Percentiles rank a stretch among this genome's conserved stretches.
Conservation (phyloP, 31 red algal species). For the Odonthalia washingtoniensis region DNA sequence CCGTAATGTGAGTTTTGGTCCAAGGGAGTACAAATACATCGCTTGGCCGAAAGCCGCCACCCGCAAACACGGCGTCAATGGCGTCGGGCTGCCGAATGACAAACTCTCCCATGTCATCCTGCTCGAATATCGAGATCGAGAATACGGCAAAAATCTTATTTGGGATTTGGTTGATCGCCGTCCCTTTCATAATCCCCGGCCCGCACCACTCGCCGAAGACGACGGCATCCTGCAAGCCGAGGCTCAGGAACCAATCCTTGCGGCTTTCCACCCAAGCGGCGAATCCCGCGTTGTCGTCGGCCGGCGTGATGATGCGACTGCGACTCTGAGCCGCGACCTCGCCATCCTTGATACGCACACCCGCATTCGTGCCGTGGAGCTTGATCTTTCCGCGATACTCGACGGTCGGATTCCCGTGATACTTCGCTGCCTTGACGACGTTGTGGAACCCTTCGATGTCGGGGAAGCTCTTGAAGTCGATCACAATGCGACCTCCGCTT, state of each 20-base stretch:
- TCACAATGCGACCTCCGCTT: not conserved
- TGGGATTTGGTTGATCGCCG: not conserved
- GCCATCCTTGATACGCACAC: not conserved
- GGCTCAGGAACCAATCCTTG: not conserved
- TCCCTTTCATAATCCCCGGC: slow-evolving; percentile 7
- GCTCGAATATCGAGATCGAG: slow-evolving; percentile 3
- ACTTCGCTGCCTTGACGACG: slow-evolving; percentile 5
- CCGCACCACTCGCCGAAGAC: slow-evolving; percentile 23
- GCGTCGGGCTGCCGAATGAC: not conserved
- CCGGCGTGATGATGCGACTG: not conserved
- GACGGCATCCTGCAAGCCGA: slow-evolving; percentile 8
- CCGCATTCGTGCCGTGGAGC: slow-evolving; percentile 26
- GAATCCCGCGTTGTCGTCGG: slow-evolving; percentile 6
- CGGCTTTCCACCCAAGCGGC: not conserved
- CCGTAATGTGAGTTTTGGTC: not conserved
- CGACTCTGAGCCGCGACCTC: not conserved
- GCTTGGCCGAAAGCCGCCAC: not conserved
- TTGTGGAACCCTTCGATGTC: slow-evolving; percentile 13
- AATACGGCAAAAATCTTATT: slow-evolving; percentile 13
- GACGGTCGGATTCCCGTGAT: not conserved
- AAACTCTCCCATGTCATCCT: slow-evolving; percentile 1
- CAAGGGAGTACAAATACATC: slow-evolving; percentile 7
- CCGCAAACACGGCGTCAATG: not conserved
- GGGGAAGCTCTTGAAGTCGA: not conserved
- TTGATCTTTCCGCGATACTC: slow-evolving; percentile 21